These are phyloP conservation scores for Teunomyces gatunensis DNA, from an alignment of 805 yeast genomes.

Conservation along the genomic window DNA sequence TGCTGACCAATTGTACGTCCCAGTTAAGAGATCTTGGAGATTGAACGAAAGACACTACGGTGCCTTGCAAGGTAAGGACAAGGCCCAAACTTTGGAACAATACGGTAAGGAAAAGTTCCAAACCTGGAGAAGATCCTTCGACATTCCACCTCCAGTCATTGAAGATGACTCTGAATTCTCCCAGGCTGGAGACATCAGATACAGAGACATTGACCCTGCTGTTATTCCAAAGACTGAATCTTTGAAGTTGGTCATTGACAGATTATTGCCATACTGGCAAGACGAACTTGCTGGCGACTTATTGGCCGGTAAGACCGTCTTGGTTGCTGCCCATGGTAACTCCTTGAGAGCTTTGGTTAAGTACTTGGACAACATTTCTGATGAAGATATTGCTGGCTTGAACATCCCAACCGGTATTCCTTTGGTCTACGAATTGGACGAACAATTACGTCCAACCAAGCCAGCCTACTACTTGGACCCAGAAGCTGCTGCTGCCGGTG, in stretches of 20 bases:
- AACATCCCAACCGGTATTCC: conserved; percentile 99
- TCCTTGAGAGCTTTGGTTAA: conserved; percentile 95
- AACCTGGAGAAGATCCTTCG: conserved; percentile 96
- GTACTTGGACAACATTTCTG: conserved; percentile 91
- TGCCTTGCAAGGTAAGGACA: conserved; percentile 97
- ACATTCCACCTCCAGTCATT: conserved; percentile 92
- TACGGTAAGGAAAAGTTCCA: conserved; percentile 93
- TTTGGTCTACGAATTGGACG: conserved; percentile 92
- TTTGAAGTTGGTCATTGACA: conserved; percentile 89
- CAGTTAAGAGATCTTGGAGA: conserved; percentile 95
- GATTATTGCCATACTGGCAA: conserved; percentile 96
- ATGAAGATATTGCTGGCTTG: conserved; percentile 86
- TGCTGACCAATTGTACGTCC: conserved; percentile 88
- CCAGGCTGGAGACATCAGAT: conserved; percentile 83
- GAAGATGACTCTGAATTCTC: conserved; percentile 76
- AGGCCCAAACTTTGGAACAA: conserved; percentile 84
- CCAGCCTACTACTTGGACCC: conserved; percentile 97
- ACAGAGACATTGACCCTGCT: conserved; percentile 76
- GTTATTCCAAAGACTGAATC: conserved; percentile 94
- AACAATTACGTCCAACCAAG: conserved; percentile 81
- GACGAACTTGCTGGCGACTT: conserved; percentile 84
- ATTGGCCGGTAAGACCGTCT: conserved; percentile 82
- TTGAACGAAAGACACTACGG: conserved; percentile 99
- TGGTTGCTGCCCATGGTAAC: conserved; percentile 97
- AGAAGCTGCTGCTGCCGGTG: conserved; percentile 99